Base-by-base conservation (phyloP, 805 yeast species). In the Kockiozyma suomiensis region DNA sequence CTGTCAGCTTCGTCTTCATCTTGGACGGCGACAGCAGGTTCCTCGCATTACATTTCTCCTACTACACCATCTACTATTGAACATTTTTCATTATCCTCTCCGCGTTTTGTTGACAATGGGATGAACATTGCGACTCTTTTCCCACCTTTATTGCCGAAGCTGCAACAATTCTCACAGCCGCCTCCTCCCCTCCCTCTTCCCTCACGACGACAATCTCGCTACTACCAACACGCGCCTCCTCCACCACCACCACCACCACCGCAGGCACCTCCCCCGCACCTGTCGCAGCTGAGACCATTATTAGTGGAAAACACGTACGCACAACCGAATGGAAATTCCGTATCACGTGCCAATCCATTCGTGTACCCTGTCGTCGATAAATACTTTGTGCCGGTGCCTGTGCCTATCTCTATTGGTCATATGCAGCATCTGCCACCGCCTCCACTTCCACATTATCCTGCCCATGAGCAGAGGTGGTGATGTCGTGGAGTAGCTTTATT, bases 361-460 rank as follows among this genome's bases (percentile, higher is more conserved):
- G 43, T 52, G 21, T 59, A 56, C 41, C 64, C 64, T 8, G 64
- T 59, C 19, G 64, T 56, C 23, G 64, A 59, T 48, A 51, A 47
- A 33, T 21, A 25, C 35, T 41, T 33, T 30, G 46, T 55, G 6
- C 60, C 60, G 10, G 38, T 56, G 15, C 32, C 54, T 4, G 51
- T 33, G 12, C 37, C 25, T 38, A 42, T 33, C 30, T 21, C 10
- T 10, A 10, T 10, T 30, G 33, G 33, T 10, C 33, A 30, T 30
- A 30, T 30, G 6, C 33, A 30, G 33, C 33, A 30, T 30, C 10
- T 30, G 10, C 33, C 33, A 30, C 28, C 43, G n/a, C 45, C 32
- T 2, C 43, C 41, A 12, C 23, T 37, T 10, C 25, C 23, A 33
- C 28, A 50, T 30, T 30, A 30, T 30, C 33, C 33, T 30, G 33